Percentiles rank a stretch among this genome's conserved stretches.
phyloP scores from a whole-genome alignment of 192 early-diverging fungal genomes.

The Phycomyces nitens region DNA sequence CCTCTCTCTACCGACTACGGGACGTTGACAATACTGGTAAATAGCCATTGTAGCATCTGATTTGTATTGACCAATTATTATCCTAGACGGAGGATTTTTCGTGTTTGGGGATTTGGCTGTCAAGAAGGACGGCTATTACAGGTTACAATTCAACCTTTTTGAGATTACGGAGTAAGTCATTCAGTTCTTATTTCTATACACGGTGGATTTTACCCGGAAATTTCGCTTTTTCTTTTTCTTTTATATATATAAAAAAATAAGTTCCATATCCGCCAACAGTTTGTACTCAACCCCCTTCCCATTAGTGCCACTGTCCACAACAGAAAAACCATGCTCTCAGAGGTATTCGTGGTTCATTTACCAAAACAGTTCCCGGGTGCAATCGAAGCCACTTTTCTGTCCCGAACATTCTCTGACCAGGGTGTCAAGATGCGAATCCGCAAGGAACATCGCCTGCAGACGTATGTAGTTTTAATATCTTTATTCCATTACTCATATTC shows the following conservation, averaged over 20 bases:
- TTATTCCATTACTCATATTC: too few species aligned
- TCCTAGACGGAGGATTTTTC: slow-evolving; percentile 82
- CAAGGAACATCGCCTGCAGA: slow-evolving; percentile 67
- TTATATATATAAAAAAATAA: neutral
- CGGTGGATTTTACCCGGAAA: too few species aligned
- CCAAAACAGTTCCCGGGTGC: slow-evolving; percentile 91
- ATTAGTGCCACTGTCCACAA: slow-evolving; percentile 18
- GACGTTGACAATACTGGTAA: slow-evolving; percentile 71
- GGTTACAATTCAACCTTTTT: slow-evolving; percentile 83
- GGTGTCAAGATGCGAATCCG: slow-evolving; percentile 90
- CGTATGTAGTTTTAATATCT: slow-evolving; percentile 9
- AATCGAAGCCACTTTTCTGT: slow-evolving; percentile 84
- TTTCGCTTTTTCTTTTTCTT: slow-evolving; percentile 5
- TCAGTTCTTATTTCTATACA: neutral
- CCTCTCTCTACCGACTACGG: slow-evolving; percentile 79
- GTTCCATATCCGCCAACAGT: neutral
- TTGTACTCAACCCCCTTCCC: too few species aligned
- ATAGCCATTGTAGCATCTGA: neutral
- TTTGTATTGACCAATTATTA: neutral
- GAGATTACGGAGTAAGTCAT: slow-evolving; percentile 66
- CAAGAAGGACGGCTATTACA: slow-evolving; percentile 75
- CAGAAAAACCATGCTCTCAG: slow-evolving; percentile 63
- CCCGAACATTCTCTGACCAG: slow-evolving; percentile 89
- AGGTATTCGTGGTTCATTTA: slow-evolving; percentile 73
- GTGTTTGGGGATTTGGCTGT: slow-evolving; percentile 92